Evolutionary conservation across 2,329 filamentous ascomycete genomes (phyloP).

Genomic region (Sporothrix humicola): DNA sequence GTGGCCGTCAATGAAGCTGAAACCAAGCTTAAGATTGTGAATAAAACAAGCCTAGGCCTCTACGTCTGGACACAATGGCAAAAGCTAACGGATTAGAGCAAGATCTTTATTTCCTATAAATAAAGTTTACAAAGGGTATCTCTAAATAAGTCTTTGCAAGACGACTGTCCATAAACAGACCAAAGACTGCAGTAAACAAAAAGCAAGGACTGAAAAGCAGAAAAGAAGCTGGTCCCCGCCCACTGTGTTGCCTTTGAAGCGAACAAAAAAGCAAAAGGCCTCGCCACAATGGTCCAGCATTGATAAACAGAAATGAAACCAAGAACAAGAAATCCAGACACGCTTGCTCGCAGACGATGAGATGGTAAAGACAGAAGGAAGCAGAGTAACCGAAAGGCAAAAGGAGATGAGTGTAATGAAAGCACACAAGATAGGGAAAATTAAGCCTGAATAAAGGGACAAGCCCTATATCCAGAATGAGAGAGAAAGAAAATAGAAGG

Average conservation of each 20-base stretch:
- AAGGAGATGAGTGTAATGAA: not conserved
- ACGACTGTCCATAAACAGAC: not conserved
- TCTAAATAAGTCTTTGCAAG: conserved; percentile 21
- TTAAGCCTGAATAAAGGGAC: not conserved
- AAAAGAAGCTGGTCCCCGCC: conserved; percentile 6
- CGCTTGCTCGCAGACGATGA: conserved; percentile 27
- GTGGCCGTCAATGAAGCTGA: too few species aligned
- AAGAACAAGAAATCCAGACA: not conserved
- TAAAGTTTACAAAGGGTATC: conserved; percentile 31
- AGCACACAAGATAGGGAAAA: not conserved
- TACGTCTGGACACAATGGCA: not conserved
- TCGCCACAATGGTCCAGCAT: conserved; percentile 34
- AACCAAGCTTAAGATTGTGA: too few species aligned
- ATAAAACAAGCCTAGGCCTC: too few species aligned
- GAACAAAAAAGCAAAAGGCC: not conserved
- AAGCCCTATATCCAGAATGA: not conserved
- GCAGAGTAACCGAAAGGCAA: not conserved
- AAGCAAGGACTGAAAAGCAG: not conserved
- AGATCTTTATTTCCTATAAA: conserved; percentile 25
- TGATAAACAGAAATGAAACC: conserved; percentile 26
- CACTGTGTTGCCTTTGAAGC: conserved; percentile 8
- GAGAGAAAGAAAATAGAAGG: conserved; percentile 4
- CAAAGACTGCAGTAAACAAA: not conserved
- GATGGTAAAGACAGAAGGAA: not conserved
- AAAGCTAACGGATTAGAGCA: not conserved